phyloP scores from a whole-genome alignment of 768 basidiomycete species.

The Auricularia sp. region DNA sequence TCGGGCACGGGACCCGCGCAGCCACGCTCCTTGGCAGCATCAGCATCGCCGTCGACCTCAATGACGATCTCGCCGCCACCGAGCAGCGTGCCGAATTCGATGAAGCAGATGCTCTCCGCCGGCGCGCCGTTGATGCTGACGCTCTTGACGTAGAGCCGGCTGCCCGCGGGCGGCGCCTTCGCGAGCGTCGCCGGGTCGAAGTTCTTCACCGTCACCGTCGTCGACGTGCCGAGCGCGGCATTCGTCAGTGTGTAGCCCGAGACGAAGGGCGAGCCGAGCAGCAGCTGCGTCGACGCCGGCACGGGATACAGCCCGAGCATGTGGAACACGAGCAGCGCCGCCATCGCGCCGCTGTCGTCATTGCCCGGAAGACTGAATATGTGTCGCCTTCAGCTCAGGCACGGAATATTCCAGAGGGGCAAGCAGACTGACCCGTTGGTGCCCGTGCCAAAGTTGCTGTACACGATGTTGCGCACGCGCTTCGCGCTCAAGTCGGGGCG shows the following conservation, averaged over 20 bases:
- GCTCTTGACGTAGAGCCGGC: constrained; percentile 33
- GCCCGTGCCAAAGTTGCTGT: constrained; percentile 35
- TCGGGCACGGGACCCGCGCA: constrained; percentile 26
- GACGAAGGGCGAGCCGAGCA: constrained; percentile 38
- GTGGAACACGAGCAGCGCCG: constrained; percentile 38
- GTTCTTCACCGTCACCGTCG: constrained; percentile 30
- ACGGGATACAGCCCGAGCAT: constrained; percentile 43
- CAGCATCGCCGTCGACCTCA: constrained; percentile 31
- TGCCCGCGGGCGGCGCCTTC: constrained; percentile 29
- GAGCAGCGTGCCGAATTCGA: constrained; percentile 33
- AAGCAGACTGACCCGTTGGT: constrained; percentile 27
- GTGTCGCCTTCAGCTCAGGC: not conserved
- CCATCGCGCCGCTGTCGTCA: constrained; percentile 46
- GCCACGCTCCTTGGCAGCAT: constrained; percentile 24
- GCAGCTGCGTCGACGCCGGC: constrained; percentile 33
- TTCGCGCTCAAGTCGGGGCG: constrained; percentile 39
- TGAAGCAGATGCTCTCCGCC: constrained; percentile 32
- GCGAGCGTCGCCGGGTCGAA: constrained; percentile 31
- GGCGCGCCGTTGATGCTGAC: constrained; percentile 32
- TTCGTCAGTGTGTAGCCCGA: constrained; percentile 35
- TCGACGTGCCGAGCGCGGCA: constrained; percentile 27
- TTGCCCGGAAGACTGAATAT: constrained; percentile 35
- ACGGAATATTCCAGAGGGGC: not conserved
- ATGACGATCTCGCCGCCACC: constrained; percentile 37
- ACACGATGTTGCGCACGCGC: constrained; percentile 34